phyloP scores from a whole-genome alignment of 768 basidiomycete genomes.

The Grammothele lineata region DNA sequence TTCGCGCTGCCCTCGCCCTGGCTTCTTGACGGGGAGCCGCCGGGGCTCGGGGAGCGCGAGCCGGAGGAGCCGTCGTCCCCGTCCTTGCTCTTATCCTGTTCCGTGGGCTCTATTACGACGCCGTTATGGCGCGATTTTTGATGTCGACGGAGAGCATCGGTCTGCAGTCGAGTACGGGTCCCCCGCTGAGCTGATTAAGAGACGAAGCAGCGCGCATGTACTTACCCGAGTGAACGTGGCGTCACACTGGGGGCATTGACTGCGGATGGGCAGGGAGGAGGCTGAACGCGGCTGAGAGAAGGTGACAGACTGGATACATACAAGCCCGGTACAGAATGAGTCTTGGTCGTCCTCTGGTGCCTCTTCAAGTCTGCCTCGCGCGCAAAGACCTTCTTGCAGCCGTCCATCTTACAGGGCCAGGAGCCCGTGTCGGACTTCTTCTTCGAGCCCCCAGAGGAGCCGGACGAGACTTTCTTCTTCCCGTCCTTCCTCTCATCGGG shows the following conservation, averaged over 20 bases:
- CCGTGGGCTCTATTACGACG: constrained; percentile 52
- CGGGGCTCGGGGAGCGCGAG: constrained; percentile 48
- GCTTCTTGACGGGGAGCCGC: constrained; percentile 43
- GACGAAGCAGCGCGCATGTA: constrained; percentile 20
- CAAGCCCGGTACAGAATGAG: constrained; percentile 73
- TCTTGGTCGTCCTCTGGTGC: constrained; percentile 76
- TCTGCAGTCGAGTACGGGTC: no score
- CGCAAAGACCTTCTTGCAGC: constrained; percentile 79
- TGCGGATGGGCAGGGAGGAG: neutral
- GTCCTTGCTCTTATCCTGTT: constrained; percentile 22
- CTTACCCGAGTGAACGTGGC: constrained; percentile 75
- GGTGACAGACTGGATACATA: no score
- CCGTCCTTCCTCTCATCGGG: constrained; percentile 41
- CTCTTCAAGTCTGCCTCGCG: constrained; percentile 79
- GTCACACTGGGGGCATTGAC: constrained; percentile 69
- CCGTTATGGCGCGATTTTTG: constrained; percentile 79
- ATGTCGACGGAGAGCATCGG: constrained; percentile 77
- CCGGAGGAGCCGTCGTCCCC: constrained; percentile 32
- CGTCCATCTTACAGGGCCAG: constrained; percentile 81
- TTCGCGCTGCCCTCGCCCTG: constrained; percentile 25
- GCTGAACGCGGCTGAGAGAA: no score
- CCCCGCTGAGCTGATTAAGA: no score
- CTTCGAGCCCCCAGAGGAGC: constrained; percentile 21
- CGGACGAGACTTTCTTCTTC: constrained; percentile 34
- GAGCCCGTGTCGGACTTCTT: constrained; percentile 52